Evolutionary conservation across 2,329 filamentous ascomycete genomes (phyloP), one percentile per base, ranked within the genome.

Genomic region (Trichothecium roseum): DNA sequence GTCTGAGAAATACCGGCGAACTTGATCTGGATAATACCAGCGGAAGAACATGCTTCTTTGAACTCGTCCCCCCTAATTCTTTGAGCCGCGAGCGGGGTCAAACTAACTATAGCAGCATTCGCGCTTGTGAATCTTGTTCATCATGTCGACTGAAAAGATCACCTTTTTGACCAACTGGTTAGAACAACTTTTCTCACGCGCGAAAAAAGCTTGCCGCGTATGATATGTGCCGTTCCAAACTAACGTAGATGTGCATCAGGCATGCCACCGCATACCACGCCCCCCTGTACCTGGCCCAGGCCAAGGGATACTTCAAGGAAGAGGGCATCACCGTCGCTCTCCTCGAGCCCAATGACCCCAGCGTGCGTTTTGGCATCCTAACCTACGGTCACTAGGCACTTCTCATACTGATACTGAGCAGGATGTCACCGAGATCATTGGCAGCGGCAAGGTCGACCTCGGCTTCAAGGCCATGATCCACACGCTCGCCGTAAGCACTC

Each of bases 1-100:
- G 56, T 79, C 77, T 82, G 77, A 82, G 78, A 83, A 72, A 81
- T 79, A 83, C 78, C 78, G 78, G 66, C 65, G 70, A 84, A 85
- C 80, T 84, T 84, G 80, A 84, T 82, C 78, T 82, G 78, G 76
- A 78, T 80, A 83, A 84, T 83, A 71, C 78, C 78, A 83, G 81
- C 81, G 81, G 79, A 84, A 84, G 81, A 76, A 84, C 74, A 79
- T 84, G 81, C 81, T 81, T 80, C 74, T 75, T 75, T 69, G 63
- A 57, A 55, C 56, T 52, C 40, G 38, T 16, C 32, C 32, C 35
- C 49, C 52, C 48, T 41, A 43, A 45, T 40, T n/a, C n/a, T n/a
- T n/a, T n/a, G n/a, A n/a, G n/a, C n/a, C n/a, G n/a, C n/a, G 41
- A 38, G 18, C 39, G 36, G 37, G 47, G 47, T 53, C 49, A 54